Evolutionary conservation across 2,329 filamentous ascomycete genomes (phyloP).

Genomic region (Ceratocystis ficicola): DNA sequence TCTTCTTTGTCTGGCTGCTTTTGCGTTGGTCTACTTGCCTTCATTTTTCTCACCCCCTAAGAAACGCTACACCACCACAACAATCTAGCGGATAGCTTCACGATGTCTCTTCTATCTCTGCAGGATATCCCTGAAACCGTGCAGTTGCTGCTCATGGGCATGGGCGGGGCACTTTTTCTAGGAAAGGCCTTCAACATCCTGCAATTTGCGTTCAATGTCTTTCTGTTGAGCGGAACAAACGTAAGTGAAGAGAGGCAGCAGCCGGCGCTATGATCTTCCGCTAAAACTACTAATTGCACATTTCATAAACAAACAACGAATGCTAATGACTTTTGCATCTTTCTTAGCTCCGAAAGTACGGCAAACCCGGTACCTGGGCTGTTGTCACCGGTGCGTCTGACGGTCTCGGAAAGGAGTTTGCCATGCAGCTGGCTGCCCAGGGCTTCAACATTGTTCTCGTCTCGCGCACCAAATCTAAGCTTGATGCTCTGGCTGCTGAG

Average conservation of each 20-base stretch:
- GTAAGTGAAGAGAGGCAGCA: constrained; percentile 33
- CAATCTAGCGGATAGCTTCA: background rate
- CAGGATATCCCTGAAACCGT: constrained; percentile 33
- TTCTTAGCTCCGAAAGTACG: constrained; percentile 71
- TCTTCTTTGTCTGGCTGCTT: background rate
- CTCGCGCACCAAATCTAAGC: constrained; percentile 88
- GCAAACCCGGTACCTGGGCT: constrained; percentile 84
- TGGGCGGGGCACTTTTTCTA: constrained; percentile 49
- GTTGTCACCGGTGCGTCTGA: constrained; percentile 92
- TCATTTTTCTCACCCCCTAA: background rate
- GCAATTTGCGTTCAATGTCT: constrained; percentile 52
- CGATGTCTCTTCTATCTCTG: constrained; percentile 5
- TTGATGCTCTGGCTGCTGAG: constrained; percentile 62
- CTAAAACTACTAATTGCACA: no score
- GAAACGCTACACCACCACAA: background rate
- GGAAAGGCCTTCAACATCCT: constrained; percentile 47
- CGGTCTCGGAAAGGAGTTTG: constrained; percentile 93
- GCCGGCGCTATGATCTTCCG: background rate
- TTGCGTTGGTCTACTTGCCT: background rate
- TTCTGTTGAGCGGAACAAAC: constrained; percentile 52
- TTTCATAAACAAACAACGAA: background rate
- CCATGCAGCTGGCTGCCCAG: constrained; percentile 74
- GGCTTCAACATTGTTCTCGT: constrained; percentile 93
- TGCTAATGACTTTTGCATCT: constrained; percentile 9
- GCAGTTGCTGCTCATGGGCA: constrained; percentile 37